Evolutionary conservation across 805 yeast species (phyloP).

Genomic region (Torulaspora maleeae): DNA sequence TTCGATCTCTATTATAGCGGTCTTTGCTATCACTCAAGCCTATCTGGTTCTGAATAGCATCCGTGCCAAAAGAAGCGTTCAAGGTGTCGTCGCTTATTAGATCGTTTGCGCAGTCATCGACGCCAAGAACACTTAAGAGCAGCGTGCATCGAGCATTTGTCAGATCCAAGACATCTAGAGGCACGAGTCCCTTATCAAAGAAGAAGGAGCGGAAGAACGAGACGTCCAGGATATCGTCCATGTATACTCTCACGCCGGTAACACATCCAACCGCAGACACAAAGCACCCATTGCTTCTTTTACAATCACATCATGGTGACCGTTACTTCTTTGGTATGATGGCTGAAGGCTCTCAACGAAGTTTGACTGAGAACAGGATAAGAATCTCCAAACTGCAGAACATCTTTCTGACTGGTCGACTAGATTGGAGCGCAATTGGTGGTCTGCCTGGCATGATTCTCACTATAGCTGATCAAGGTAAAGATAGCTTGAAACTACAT

Average conservation of each 20-base stretch:
- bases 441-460: constrained; percentile 88
- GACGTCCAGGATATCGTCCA: constrained; percentile 20
- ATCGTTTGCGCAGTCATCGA: constrained; percentile 3
- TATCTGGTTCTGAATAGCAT: background rate
- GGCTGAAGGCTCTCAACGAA: constrained; percentile 84
- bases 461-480: constrained; percentile 76
- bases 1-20: background rate
- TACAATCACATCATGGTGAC: constrained; percentile 39
- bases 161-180: constrained; percentile 1
- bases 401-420: constrained; percentile 72
- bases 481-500: constrained; percentile 49
- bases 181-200: background rate
- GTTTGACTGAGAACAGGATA: constrained; percentile 55
- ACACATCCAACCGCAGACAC: constrained; percentile 63
- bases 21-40: background rate
- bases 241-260: constrained; percentile 50
- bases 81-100: constrained; percentile 10
- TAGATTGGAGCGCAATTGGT: constrained; percentile 75
- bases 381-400: constrained; percentile 54
- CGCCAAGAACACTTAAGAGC: constrained; percentile 1
- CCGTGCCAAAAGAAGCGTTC: constrained; percentile 3
- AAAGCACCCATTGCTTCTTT: constrained; percentile 49
- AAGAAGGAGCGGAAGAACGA: constrained; percentile 3
- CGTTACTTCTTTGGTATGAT: constrained; percentile 69
- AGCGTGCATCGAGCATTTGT: background rate